Base-by-base conservation (phyloP, 2,329 filamentous ascomycete genomes). In the Beauveria australis region DNA sequence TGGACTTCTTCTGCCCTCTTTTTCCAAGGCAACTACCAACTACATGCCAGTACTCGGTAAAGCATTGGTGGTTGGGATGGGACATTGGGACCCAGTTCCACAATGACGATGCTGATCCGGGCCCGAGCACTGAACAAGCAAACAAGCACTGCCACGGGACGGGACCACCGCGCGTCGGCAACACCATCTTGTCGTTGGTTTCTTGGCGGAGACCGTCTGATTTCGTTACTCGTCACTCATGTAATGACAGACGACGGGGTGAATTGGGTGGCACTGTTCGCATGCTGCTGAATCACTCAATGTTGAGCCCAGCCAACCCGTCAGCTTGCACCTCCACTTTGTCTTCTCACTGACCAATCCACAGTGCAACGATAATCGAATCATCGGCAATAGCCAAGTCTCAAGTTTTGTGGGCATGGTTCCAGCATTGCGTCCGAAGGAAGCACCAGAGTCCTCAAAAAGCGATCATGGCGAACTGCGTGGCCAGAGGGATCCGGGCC, bases 131-230 rank as follows among this genome's bases (percentile, higher is more conserved):
- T 30, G 9, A 57, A 57, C 12, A 37, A 53, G 49, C 57, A 59
- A 59, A 46, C 56, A 59, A 55, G 56, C 56, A 59, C 56, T 40
- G 54, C 54, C 54, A 40, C 43, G 9, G 16, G 9, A 18, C 47
- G 22, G 22, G 22, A 43, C 28, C 9, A 40, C 28, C 26, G 43
- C 26, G 9, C 43, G n/a, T 26, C 14, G 51, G 37, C 16, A 30
- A 24, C 49, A 37, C 33, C 33, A 37, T 37, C 33, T 37, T 37
- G 33, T 37, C 33, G 33, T 37, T 16, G 12, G 5, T 37, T 37
- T 37, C 33, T 37, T 37, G 33, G 33, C 12, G 16, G 12, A 37
- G 12, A 37, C 33, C 33, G 12, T 37, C 33, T 37, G 33, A 37
- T 37, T 37, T 37, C 33, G 33, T 37, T 37, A 16, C 12, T 37